phyloP scores from a whole-genome alignment of 495 filamentous ascomycete genomes.

The Penicillium mononematosum region DNA sequence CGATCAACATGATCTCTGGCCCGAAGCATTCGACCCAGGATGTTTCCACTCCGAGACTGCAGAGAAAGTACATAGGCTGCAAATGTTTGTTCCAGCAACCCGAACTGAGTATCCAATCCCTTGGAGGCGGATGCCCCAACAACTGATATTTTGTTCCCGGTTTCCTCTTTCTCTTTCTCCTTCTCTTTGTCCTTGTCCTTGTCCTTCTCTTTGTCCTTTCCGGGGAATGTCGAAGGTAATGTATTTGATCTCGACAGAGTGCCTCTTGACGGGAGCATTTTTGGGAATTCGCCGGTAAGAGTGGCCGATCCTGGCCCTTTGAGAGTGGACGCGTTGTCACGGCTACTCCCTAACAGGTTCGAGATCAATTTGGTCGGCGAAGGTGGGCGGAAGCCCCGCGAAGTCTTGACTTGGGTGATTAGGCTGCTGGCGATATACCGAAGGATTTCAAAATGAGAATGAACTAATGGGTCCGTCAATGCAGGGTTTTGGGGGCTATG shows the following conservation, averaged over 20 bases:
- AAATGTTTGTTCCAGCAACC: slow-evolving; percentile 81
- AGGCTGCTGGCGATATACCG: slow-evolving; percentile 63
- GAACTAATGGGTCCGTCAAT: slow-evolving; percentile 54
- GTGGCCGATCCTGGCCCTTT: slow-evolving; percentile 42
- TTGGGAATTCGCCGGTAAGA: slow-evolving; percentile 40
- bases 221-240: slow-evolving; percentile 37
- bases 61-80: slow-evolving; percentile 79
- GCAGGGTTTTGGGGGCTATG: slow-evolving; percentile 65
- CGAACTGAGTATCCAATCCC: slow-evolving; percentile 50
- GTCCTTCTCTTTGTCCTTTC: slow-evolving; percentile 31
- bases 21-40: slow-evolving; percentile 72
- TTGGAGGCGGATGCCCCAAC: slow-evolving; percentile 25
- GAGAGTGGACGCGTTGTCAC: slow-evolving; percentile 34
- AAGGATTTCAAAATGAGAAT: slow-evolving; percentile 65
- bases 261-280: slow-evolving; percentile 37
- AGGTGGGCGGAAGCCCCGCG: slow-evolving; percentile 61
- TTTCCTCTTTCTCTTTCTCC: slow-evolving; percentile 28
- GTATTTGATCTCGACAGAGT: slow-evolving; percentile 43
- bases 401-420: slow-evolving; percentile 55
- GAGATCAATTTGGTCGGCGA: slow-evolving; percentile 92
- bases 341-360: slow-evolving; percentile 66
- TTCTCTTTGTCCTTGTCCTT: slow-evolving; percentile 17
- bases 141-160: slow-evolving; percentile 35
- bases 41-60: slow-evolving; percentile 78
- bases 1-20: slow-evolving; percentile 71